phyloP scores from a whole-genome alignment of 108 stramenopile species.

The Fragilaria radians region DNA sequence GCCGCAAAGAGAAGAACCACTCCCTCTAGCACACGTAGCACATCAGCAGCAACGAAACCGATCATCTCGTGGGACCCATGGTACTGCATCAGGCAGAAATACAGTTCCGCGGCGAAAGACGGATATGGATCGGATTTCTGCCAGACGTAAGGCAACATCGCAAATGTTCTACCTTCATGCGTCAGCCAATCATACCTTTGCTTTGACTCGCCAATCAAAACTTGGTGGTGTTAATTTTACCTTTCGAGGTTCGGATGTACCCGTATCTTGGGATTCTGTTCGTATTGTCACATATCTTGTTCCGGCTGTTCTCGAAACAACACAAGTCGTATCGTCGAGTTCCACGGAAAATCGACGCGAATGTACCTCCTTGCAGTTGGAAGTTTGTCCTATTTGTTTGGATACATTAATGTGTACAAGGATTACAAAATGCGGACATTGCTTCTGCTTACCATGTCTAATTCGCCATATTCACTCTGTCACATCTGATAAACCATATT shows the following conservation, averaged over 20 bases:
- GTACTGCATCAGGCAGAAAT: background rate
- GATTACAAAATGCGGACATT: conserved; percentile 76
- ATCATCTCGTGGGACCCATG: conserved; percentile 1
- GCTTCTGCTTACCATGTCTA: conserved; percentile 65
- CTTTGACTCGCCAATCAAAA: conserved; percentile 19
- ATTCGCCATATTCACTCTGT: conserved; percentile 51
- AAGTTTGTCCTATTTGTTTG: conserved; percentile 67
- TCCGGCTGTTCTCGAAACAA: conserved; percentile 1
- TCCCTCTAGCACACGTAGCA: background rate
- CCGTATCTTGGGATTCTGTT: conserved; percentile 42
- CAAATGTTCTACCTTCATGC: conserved; percentile 42
- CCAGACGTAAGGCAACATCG: conserved; percentile 23
- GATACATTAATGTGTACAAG: conserved; percentile 44
- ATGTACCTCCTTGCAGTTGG: background rate
- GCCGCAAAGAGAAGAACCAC: background rate
- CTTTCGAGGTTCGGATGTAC: conserved; percentile 22
- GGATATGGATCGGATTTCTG: conserved; percentile 28
- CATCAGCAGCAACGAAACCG: background rate
- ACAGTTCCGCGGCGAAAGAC: conserved; percentile 8
- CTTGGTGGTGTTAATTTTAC: conserved; percentile 10
- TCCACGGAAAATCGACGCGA: too few relatives aligned
- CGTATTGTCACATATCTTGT: conserved; percentile 23
- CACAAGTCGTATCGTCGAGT: background rate
- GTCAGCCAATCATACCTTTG: conserved; percentile 40
- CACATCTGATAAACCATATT: conserved; percentile 11